phyloP scores from a whole-genome alignment of 768 basidiomycete genomes.

The Cytidiella melzeri region DNA sequence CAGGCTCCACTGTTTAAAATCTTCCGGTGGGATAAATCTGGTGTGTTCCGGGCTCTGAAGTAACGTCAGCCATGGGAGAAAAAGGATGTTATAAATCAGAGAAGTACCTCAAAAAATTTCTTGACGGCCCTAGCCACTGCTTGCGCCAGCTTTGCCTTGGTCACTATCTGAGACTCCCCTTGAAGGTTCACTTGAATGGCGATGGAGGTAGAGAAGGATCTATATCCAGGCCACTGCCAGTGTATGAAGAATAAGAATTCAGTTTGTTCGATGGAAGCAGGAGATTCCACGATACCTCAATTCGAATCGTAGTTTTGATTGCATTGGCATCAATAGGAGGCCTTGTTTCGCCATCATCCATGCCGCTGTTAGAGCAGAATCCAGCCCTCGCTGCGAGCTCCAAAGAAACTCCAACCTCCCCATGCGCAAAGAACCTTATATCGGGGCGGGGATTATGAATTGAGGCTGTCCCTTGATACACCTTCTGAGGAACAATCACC shows the following conservation, averaged over 20 bases:
- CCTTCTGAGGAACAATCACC: too few relatives aligned
- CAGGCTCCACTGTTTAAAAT: background rate
- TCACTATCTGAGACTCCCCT: background rate
- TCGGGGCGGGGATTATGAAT: too few relatives aligned
- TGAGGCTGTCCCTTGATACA: too few relatives aligned
- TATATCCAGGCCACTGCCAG: background rate
- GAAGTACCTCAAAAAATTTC: background rate
- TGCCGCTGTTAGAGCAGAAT: too few relatives aligned
- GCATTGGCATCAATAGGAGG: background rate
- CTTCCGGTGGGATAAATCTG: background rate
- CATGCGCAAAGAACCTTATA: too few relatives aligned
- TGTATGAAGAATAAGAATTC: too few relatives aligned
- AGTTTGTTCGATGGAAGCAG: too few relatives aligned
- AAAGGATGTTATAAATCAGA: background rate
- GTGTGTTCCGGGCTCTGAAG: background rate
- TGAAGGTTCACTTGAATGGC: too few relatives aligned
- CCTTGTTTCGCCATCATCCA: background rate
- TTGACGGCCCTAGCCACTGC: background rate
- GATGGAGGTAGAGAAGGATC: too few relatives aligned
- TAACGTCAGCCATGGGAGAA: background rate
- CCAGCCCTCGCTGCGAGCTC: too few relatives aligned
- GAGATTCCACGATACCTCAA: background rate
- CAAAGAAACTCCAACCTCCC: too few relatives aligned
- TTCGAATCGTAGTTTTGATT: background rate
- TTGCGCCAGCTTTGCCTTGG: constrained; percentile 1